Base-by-base conservation (phyloP, 1,139 yeast genomes). In the Taphrina sp. region DNA sequence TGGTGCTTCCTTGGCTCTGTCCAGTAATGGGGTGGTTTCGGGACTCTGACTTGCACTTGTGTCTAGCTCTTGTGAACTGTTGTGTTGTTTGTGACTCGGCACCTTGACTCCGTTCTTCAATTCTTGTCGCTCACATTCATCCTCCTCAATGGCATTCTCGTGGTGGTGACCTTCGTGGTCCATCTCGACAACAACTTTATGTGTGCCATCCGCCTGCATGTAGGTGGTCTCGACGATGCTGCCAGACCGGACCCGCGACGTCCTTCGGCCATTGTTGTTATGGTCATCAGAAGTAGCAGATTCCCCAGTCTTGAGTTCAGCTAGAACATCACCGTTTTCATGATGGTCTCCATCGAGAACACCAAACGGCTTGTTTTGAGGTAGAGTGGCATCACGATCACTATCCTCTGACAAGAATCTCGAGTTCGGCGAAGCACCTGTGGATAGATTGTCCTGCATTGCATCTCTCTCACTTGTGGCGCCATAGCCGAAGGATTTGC, bases 151-250 rank as follows among this genome's bases (percentile, higher is more conserved):
- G 14, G 44, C 54, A 34, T 42, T 49, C 39, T 38, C 29, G 26
- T 41, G 46, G n/a, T 23, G 5, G 22, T 47, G 53, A 37, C 31
- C 28, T 4, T 49, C 26, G 29, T 49, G 54, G 14, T 33, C 37
- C 44, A 41, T 38, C 33, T 42, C 54, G 16, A 49, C 54, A 16
- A 49, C 54, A n/a, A 49, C 44, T 20, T 49, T 49, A 26, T 36
- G 38, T 16, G 54, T 39, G 7, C 54, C 54, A 33, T 49, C 54
- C 10, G 45, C 31, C 22, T 49, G 54, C 19, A 38, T 17, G 36
- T 38, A 41, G n/a, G 54, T 49, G 3, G 54, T 49, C 20, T 49
- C 54, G 12, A 49, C 44, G 24, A 49, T 49, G 19, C 46, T 39
- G 41, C 54, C 54, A 5, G 54, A 49, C 7, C 54, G 20, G 22